phyloP scores from a whole-genome alignment of 2,329 filamentous ascomycete genomes.

The Fusarium pseudonygamai region DNA sequence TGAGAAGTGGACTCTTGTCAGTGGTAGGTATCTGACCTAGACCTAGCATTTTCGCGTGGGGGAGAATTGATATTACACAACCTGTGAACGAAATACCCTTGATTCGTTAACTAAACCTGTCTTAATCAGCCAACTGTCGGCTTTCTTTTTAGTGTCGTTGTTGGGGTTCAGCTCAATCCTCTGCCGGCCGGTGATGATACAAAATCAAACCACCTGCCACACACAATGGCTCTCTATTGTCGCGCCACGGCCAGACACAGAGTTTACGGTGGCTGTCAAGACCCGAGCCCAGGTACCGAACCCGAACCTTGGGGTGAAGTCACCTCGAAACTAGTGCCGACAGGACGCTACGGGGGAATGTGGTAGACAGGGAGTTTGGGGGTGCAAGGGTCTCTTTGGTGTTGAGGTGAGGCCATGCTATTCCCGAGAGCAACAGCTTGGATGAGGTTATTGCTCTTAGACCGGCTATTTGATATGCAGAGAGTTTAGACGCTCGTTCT shows the following conservation, averaged over 20 bases:
- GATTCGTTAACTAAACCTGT: constrained; percentile 20
- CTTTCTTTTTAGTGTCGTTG: not conserved
- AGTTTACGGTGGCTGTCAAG: not conserved
- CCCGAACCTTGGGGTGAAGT: constrained; percentile 18
- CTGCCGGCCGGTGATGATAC: constrained; percentile 19
- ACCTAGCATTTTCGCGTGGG: not conserved
- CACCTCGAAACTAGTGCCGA: constrained; percentile 13
- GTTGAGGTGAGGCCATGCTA: constrained; percentile 4
- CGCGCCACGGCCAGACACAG: not conserved
- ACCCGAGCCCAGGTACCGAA: constrained; percentile 32
- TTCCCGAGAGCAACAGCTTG: not conserved
- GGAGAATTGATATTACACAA: not conserved
- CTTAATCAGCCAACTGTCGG: not conserved
- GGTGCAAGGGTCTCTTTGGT: constrained; percentile 31
- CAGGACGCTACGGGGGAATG: constrained; percentile 27
- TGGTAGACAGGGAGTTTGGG: constrained; percentile 39
- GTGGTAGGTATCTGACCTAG: constrained; percentile 1
- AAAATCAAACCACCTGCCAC: not conserved
- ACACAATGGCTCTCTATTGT: not conserved
- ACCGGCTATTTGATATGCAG: not conserved
- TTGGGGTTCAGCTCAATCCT: not conserved
- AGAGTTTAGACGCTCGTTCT: not conserved
- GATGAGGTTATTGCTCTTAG: not conserved
- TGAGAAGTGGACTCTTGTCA: constrained; percentile 8
- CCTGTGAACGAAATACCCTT: constrained; percentile 26